These are phyloP conservation scores for Pichia rugopelliculosa DNA, from an alignment of 805 yeast genomes.

Conservation along the genomic window DNA sequence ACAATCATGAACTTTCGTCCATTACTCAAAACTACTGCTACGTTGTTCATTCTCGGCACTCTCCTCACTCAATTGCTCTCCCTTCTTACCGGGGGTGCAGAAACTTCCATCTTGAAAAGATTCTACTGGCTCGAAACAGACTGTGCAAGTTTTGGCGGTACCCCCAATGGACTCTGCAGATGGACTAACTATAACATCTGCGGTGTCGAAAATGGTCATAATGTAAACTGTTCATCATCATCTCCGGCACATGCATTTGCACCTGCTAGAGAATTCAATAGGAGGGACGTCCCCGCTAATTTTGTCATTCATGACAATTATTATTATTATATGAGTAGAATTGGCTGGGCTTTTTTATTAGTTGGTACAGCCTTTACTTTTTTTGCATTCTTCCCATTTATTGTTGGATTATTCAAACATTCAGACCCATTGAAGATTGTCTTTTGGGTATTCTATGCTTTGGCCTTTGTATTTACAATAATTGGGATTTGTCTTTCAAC, in stretches of 20 bases:
- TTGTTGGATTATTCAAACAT: constrained; percentile 11
- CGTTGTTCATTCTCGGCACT: constrained; percentile 29
- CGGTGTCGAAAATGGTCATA: constrained; percentile 33
- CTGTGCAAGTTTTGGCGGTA: constrained; percentile 46
- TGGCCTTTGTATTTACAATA: constrained; percentile 38
- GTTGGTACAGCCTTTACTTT: constrained; percentile 50
- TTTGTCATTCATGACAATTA: constrained; percentile 43
- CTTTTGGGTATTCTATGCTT: constrained; percentile 8
- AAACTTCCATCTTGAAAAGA: constrained; percentile 40
- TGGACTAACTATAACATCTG: constrained; percentile 80
- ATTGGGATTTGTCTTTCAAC: constrained; percentile 44
- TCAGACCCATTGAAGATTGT: background rate
- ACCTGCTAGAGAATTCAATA: constrained; percentile 66
- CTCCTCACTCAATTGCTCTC: constrained; percentile 51
- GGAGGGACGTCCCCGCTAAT: constrained; percentile 42
- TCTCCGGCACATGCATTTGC: constrained; percentile 80
- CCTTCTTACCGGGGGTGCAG: constrained; percentile 56
- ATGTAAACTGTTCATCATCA: constrained; percentile 44
- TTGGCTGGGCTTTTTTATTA: constrained; percentile 57
- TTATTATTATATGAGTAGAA: constrained; percentile 61
- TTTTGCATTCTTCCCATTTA: constrained; percentile 36
- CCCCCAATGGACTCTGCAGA: constrained; percentile 40
- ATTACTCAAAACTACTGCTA: constrained; percentile 3
- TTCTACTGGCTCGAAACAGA: constrained; percentile 80
- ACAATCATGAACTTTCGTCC: constrained; percentile 5